Percentiles rank a stretch among this genome's conserved stretches.
phyloP scores from a whole-genome alignment of 208 protist species.

The Acanthamoeba culbertsoni region DNA sequence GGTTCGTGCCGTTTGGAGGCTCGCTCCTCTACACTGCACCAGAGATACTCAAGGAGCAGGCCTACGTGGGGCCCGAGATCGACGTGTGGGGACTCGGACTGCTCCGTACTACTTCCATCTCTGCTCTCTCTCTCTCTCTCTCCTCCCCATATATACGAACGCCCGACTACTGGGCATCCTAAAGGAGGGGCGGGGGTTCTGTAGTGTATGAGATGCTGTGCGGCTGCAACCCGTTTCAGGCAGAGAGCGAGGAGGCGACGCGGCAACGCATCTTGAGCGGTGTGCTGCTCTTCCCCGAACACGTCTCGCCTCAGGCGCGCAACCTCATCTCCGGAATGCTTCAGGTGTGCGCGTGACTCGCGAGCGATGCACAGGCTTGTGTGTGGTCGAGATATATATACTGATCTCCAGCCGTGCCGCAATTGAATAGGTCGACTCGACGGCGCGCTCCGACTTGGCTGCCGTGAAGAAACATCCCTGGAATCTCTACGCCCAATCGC shows the following conservation, averaged over 20 bases:
- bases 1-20: not conserved
- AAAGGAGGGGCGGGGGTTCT: not conserved
- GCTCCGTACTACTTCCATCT: not conserved
- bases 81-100: not conserved
- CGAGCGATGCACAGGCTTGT: no score
- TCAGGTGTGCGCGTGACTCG: not conserved
- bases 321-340: not conserved
- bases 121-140: not conserved
- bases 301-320: not conserved
- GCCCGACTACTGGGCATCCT: not conserved
- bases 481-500: not conserved
- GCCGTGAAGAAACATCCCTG: not conserved
- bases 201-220: conserved; percentile 18
- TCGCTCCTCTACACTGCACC: not conserved
- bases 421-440: not conserved
- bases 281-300: not conserved
- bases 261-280: not conserved
- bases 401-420: not conserved
- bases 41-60: not conserved
- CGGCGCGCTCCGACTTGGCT: not conserved
- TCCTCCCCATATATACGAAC: not conserved
- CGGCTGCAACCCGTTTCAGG: not conserved
- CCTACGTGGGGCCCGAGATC: not conserved
- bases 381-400: no score
- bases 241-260: not conserved